phyloP scores from a whole-genome alignment of 164 flowering plant species.

The Aristolochia contorta region DNA sequence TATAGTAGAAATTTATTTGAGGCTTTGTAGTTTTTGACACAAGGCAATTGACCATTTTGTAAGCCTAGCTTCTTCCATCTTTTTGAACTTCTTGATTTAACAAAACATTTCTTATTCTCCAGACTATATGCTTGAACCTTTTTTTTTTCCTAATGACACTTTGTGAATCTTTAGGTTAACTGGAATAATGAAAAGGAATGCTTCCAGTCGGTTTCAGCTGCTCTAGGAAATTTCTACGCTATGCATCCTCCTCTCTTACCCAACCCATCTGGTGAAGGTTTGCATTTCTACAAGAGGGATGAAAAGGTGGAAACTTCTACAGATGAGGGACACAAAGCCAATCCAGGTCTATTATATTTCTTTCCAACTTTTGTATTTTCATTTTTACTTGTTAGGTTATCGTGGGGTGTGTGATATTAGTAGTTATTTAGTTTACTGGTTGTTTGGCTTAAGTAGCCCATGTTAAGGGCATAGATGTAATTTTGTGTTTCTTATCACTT shows the following conservation, averaged over 20 bases:
- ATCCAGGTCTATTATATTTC: slow-evolving; percentile 22
- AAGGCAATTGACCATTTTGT: too few relatives aligned
- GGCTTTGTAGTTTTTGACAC: too few relatives aligned
- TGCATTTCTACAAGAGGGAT: slow-evolving; percentile 51
- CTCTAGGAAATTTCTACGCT: slow-evolving; percentile 79
- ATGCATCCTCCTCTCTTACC: slow-evolving; percentile 89
- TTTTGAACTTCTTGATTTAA: neutral
- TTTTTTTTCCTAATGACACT: neutral
- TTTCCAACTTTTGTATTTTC: too few relatives aligned
- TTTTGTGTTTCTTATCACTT: too few relatives aligned
- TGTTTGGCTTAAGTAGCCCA: too few relatives aligned
- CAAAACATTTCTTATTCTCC: neutral
- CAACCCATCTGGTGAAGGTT: slow-evolving; percentile 76
- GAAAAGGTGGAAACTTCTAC: slow-evolving; percentile 13
- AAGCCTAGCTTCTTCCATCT: too few relatives aligned
- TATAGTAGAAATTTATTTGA: too few relatives aligned
- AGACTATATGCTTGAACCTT: neutral
- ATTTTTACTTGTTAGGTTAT: too few relatives aligned
- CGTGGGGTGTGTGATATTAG: too few relatives aligned
- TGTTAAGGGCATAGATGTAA: too few relatives aligned
- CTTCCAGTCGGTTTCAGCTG: slow-evolving; percentile 72
- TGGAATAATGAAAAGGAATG: slow-evolving; percentile 87
- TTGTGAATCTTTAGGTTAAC: slow-evolving; percentile 40
- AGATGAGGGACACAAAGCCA: slow-evolving; percentile 13
- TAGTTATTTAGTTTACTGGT: too few relatives aligned